Base-by-base conservation (phyloP, 257 asterid genomes). In the Solanum sitiens region DNA sequence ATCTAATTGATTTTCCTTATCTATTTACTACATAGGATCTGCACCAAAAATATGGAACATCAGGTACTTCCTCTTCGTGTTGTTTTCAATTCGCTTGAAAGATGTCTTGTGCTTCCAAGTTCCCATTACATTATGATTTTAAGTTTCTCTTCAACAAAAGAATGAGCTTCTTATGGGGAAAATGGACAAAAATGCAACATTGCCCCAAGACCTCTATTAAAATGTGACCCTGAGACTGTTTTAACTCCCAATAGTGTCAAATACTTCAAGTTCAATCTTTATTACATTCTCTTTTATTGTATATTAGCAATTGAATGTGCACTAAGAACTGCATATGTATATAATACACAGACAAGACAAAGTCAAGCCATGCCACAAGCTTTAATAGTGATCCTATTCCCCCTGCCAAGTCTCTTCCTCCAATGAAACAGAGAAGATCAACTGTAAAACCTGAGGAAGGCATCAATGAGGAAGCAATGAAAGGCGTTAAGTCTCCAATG, bases 21-120 rank as follows among this genome's bases (percentile, higher is more conserved):
- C 56, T 25, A 70, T 87, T 86, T 45, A 70, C 87, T 86, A 42
- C 84, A 88, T 98, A 97, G 99, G 99, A 97, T 89, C 87, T 93
- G 94, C 92, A 87, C 89, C 93, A 92, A 86, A 95, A 93, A 61
- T 89, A 89, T 72, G 91, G 93, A 61, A 50, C 84, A 35, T 37
- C 85, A 50, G 96, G 99, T 95, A 91, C 94, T 97, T 89, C 32
- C 84, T 91, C 88, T 80, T 32, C 5, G 30, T 32, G 71, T 40
- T 50, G 71, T 32, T 73, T 85, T 35, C 53, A 39, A 27, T 89
- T 70, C 21, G 42, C 50, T 72, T 83, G 56, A 87, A 84, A 61
- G 47, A 35, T 42, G 67, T 59, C 53, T 40, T n/a, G 70, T 50
- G 71, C 45, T 30, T 82, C 65, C 68, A 32, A 50, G 32, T 20